These are phyloP conservation scores for Phytophthora uliginosa DNA, from an alignment of 352 stramenopile genomes.

Conservation along the genomic window DNA sequence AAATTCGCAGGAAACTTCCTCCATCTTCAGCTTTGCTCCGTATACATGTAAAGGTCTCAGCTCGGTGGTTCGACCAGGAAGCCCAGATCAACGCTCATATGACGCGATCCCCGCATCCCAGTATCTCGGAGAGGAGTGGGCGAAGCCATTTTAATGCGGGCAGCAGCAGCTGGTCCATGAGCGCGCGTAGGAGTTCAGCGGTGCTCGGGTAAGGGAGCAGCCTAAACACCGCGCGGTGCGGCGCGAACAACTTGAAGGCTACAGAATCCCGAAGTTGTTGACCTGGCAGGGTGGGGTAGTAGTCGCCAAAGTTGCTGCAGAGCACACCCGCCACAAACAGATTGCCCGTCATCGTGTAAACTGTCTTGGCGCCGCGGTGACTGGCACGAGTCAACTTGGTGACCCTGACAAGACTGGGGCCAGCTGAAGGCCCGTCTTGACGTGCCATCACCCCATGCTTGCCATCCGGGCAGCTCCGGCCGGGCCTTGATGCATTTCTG, in stretches of 20 bases:
- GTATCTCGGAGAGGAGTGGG: conserved; percentile 29
- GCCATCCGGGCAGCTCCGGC: conserved; percentile 12
- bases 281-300: conserved; percentile 55
- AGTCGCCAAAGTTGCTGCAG: conserved; percentile 85
- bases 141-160: conserved; percentile 46
- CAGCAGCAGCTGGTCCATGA: conserved; percentile 65
- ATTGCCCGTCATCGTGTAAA: conserved; percentile 78
- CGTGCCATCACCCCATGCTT: conserved; percentile 1
- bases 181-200: conserved; percentile 42
- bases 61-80: conserved; percentile 20
- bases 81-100: conserved; percentile 7
- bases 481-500: conserved; percentile 26
- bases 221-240: conserved; percentile 61
- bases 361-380: conserved; percentile 50
- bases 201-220: conserved; percentile 58
- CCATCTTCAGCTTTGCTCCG: conserved; percentile 31
- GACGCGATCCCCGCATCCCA: not conserved
- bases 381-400: conserved; percentile 34
- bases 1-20: conserved; percentile 16
- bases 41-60: conserved; percentile 24
- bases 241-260: conserved; percentile 58
- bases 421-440: conserved; percentile 4
- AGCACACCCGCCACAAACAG: conserved; percentile 74
- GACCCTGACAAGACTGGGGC: conserved; percentile 32
- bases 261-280: conserved; percentile 47